Conservation (phyloP, 192 early-diverging fungal genomes). For the Borealophlyctis nickersoniae region DNA sequence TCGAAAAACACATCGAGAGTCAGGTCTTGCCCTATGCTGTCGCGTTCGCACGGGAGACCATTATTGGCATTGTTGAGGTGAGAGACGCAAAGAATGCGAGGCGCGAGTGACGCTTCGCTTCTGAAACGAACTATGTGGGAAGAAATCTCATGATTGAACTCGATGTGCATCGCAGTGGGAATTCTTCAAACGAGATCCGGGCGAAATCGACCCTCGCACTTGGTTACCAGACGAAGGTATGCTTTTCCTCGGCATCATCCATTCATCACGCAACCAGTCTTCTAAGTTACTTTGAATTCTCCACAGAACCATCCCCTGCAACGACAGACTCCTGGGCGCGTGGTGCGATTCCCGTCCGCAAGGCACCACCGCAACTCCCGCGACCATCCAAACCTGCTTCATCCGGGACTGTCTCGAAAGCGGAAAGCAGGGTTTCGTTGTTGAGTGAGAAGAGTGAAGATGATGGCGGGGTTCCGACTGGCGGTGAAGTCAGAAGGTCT, state of each 20-base stretch:
- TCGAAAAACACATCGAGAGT: constrained; percentile 56
- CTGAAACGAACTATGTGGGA: not conserved
- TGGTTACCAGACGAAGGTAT: constrained; percentile 53
- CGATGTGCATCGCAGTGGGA: constrained; percentile 31
- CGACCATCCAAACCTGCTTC: constrained; percentile 5
- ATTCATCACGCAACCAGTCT: not conserved
- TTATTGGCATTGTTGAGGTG: constrained; percentile 42
- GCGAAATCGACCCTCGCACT: constrained; percentile 34
- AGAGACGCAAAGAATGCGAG: too few relatives aligned
- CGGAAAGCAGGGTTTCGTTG: not conserved
- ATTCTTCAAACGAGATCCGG: constrained; percentile 47
- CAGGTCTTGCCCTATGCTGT: constrained; percentile 60
- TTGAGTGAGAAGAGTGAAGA: not conserved
- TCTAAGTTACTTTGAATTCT: not conserved
- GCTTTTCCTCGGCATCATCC: not conserved
- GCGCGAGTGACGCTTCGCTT: constrained; percentile 7
- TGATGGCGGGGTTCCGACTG: not conserved
- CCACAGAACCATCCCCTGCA: constrained; percentile 39
- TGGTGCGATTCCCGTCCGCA: constrained; percentile 41
- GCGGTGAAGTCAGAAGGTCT: not conserved
- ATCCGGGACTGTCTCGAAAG: not conserved
- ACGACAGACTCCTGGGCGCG: constrained; percentile 45
- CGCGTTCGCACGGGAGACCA: constrained; percentile 42
- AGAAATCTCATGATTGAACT: not conserved
- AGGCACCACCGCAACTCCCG: constrained; percentile 3